phyloP scores from a whole-genome alignment of 208 protist species.

The Naegleria fowleri region DNA sequence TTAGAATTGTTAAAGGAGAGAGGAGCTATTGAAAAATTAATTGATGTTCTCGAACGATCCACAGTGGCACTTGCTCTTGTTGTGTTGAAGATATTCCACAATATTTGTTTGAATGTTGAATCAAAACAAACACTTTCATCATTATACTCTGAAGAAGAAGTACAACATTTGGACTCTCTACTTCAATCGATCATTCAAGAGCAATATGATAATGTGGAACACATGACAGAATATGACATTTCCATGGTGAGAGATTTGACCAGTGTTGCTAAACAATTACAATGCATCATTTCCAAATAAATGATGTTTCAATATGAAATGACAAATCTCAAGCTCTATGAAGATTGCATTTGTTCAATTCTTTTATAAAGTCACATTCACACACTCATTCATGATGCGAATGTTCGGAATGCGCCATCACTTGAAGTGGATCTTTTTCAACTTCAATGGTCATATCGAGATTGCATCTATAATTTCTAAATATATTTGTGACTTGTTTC shows the following conservation, averaged over 20 bases:
- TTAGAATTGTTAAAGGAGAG: neutral
- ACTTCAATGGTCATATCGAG: neutral
- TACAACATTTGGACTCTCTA: neutral
- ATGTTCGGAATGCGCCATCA: neutral
- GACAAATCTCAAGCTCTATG: too few relatives aligned
- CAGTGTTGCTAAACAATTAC: neutral
- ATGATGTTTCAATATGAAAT: neutral
- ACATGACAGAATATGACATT: neutral
- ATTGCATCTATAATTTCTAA: neutral
- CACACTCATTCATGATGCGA: too few relatives aligned
- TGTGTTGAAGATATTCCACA: neutral
- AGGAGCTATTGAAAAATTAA: neutral
- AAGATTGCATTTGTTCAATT: too few relatives aligned
- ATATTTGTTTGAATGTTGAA: neutral
- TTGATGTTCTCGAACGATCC: neutral
- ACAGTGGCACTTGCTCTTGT: neutral
- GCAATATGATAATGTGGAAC: neutral
- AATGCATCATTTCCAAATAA: neutral
- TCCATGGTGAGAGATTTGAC: neutral
- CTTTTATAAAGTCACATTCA: too few relatives aligned
- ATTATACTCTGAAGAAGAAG: neutral
- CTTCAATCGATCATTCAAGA: neutral
- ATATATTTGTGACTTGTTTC: neutral
- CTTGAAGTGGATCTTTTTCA: neutral
- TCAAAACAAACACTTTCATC: neutral